phyloP scores from a whole-genome alignment of 2,329 filamentous ascomycete genomes.

The Pseudodiploospora longispora region DNA sequence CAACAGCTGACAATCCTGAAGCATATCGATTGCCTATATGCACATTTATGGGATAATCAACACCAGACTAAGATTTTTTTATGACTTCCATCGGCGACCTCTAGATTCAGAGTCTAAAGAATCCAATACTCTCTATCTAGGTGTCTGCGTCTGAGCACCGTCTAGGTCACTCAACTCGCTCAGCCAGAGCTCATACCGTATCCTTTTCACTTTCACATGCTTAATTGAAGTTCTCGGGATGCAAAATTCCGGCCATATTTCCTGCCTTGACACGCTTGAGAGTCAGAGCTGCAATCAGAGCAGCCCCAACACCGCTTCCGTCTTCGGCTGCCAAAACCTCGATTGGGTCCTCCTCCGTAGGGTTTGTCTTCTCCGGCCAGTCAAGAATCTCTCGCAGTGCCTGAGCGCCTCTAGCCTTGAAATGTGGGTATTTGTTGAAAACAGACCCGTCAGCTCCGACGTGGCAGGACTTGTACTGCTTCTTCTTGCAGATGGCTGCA shows the following conservation, averaged over 20 bases:
- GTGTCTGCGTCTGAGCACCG: not conserved
- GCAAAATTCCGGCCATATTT: constrained; percentile 55
- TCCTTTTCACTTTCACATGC: constrained; percentile 5
- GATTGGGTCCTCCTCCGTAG: constrained; percentile 75
- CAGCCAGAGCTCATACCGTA: not conserved
- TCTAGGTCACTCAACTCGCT: too few relatives aligned
- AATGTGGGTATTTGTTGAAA: constrained; percentile 99
- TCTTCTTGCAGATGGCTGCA: constrained; percentile 95
- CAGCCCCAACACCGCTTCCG: constrained; percentile 92
- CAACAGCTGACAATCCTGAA: constrained; percentile 16
- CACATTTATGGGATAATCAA: constrained; percentile 58
- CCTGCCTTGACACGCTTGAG: constrained; percentile 56
- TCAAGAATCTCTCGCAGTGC: constrained; percentile 93
- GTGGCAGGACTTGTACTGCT: constrained; percentile 78
- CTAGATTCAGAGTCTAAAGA: not conserved
- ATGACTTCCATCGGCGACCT: not conserved
- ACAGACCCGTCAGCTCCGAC: constrained; percentile 95
- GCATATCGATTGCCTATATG: constrained; percentile 68
- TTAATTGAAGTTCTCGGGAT: constrained; percentile 52
- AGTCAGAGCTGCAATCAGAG: constrained; percentile 75
- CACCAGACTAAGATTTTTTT: not conserved
- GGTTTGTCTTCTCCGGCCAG: constrained; percentile 64
- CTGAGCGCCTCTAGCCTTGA: constrained; percentile 84
- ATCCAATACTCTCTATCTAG: constrained; percentile 4
- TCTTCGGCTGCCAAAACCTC: constrained; percentile 88